These are phyloP conservation scores for Aspergillus piperis DNA, from an alignment of 2,329 filamentous ascomycete genomes.

Conservation along the genomic window DNA sequence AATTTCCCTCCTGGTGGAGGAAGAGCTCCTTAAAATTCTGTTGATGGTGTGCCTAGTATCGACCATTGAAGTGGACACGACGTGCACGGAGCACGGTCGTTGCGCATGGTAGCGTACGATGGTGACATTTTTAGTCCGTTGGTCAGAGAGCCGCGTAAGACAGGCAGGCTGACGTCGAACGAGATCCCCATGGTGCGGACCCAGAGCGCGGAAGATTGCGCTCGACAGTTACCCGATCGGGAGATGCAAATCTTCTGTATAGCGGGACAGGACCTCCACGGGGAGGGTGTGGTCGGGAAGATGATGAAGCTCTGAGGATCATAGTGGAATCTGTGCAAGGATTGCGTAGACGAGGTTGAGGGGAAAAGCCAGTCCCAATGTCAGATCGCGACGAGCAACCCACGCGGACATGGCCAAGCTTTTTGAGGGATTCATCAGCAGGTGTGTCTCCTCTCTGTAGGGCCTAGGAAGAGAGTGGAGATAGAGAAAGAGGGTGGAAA, in stretches of 20 bases:
- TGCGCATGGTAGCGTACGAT: constrained; percentile 16
- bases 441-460: constrained; percentile 7
- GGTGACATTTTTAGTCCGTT: constrained; percentile 23
- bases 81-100: constrained; percentile 13
- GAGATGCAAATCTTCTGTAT: constrained; percentile 1
- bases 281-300: background rate
- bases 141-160: constrained; percentile 28
- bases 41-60: constrained; percentile 3
- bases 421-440: constrained; percentile 19
- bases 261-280: background rate
- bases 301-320: constrained; percentile 6
- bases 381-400: constrained; percentile 3
- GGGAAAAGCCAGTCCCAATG: background rate
- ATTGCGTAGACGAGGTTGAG: constrained; percentile 12
- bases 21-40: constrained; percentile 3
- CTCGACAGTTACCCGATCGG: constrained; percentile 7
- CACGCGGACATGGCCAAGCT: constrained; percentile 20
- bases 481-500: constrained; percentile 4
- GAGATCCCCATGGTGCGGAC: constrained; percentile 5
- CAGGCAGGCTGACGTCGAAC: constrained; percentile 16
- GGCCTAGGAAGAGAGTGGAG: constrained; percentile 11
- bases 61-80: constrained; percentile 3
- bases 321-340: background rate
- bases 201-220: constrained; percentile 1
- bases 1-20: background rate